Base-by-base conservation (phyloP, 2,329 filamentous ascomycete species). In the Rasamsonia emersonii region DNA sequence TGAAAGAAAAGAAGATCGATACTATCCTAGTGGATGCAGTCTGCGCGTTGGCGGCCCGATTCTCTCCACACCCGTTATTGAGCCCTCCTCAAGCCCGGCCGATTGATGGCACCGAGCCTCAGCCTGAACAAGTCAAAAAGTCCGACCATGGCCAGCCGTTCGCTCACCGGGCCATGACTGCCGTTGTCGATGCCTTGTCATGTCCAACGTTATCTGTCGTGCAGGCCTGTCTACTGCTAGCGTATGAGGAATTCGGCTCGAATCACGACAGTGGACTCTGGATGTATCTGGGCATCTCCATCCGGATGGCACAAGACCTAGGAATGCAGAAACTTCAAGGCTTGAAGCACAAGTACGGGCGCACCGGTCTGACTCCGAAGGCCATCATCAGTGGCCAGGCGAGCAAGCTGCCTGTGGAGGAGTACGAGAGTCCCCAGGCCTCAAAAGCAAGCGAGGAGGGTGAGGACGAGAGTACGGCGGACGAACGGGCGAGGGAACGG, bases 261-360 rank as follows among this genome's bases (percentile, higher is more conserved):
- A 84, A 85, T 43, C 83, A 88, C 46, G 86, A 93, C 49, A 93
- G 85, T 53, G 84, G 85, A 0, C 59, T 94, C 5, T 94, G 86
- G 86, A 93, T 93, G 85, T 93, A 93, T 50, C 67, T 93, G 1
- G 86, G 86, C 0, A 79, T 89, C 31, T 80, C 86, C 0, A 93
- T 93, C 38, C 78, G 86, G 4, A 82, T 86, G 76, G 80, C 80
- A 0, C 74, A 84, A 38, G 81, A 86, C 49, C 59, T 93, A 7
- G 86, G 86, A 0, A 67, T 93, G 42, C 83, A 89, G 44, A 93
- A 86, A 42, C 68, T 82, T 10, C 79, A 88, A 41, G 86, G 85
- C 0, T 69, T 93, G 24, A 70, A 64, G 37, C 69, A 72, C 33
- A 68, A 67, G 38, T 62, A 62, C 38, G 73, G 73, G 9, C 63